These are phyloP conservation scores for Leonotis leonurus DNA, from an alignment of 257 asterid species.

Conservation along the genomic window DNA sequence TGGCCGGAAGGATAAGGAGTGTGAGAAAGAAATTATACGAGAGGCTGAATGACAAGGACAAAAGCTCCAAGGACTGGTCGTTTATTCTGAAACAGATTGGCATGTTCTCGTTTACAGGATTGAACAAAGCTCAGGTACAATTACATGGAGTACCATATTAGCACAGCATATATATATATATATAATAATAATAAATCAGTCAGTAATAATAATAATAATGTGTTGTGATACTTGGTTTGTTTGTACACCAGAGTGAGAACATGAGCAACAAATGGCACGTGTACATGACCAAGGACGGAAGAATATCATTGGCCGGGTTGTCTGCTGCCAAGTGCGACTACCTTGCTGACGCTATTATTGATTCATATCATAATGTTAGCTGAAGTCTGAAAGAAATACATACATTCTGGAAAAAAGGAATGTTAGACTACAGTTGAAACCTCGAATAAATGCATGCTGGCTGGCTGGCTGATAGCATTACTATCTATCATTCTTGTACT, in stretches of 20 bases:
- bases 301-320: conserved; percentile 91
- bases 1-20: conserved; percentile 94
- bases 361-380: conserved; percentile 76
- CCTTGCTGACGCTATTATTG: conserved; percentile 93
- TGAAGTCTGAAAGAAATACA: no score
- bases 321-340: conserved; percentile 88
- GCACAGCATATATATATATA: no score
- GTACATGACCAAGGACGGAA: conserved; percentile 94
- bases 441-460: no score
- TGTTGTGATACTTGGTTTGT: no score
- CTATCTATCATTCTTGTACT: no score
- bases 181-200: no score
- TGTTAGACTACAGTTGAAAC: neutral
- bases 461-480: no score
- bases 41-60: conserved; percentile 55
- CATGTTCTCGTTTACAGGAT: conserved; percentile 96
- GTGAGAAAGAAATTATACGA: conserved; percentile 72
- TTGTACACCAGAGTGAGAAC: conserved; percentile 94
- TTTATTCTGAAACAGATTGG: conserved; percentile 84
- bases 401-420: neutral
- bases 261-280: conserved; percentile 89
- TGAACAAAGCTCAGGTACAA: conserved; percentile 80
- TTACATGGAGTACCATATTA: no score
- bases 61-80: conserved; percentile 90
- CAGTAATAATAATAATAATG: no score